Base-by-base conservation (phyloP, 2,329 filamentous ascomycete species). In the Fusarium euwallaceae region DNA sequence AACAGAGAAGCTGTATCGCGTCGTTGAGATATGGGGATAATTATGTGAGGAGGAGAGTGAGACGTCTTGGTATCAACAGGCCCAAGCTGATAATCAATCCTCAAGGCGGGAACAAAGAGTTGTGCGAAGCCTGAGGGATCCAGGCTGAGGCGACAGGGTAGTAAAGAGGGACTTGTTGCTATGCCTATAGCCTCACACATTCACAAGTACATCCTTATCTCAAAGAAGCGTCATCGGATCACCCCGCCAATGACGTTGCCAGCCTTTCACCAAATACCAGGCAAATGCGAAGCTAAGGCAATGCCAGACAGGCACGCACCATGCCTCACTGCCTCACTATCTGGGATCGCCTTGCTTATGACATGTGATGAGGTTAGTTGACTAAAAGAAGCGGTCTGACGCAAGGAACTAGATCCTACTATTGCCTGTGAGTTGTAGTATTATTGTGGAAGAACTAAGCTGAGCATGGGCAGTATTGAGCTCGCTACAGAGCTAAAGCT, bases 231-330 rank as follows among this genome's bases (percentile, higher is more conserved):
- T 75, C 73, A 75, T 75, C 73, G 56, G 68, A 70, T 78, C 78
- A 77, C 78, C 78, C 78, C 78, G 76, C 78, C 78, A 80, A 79
- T 79, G 78, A 79, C 78, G 78, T 79, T 79, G 67, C 71, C 45
- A 37, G 69, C 67, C 67, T 75, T 55, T 69, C 65, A 69, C 41
- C 10, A 55, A 43, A 22, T 22, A 17, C 64, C 61, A 56, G 32
- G 39, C 36, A 41, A 65, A 61, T 45, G 48, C 59, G 61, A 55
- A 41, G 62, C 62, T 34, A 37, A 69, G 36, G 55, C 60, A 66
- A 63, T 70, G 71, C 72, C 65, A 70, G 59, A 62, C 45, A 72
- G 37, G 37, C 61, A 53, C 48, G 16, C 43, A 67, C 72, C 27
- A 43, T 75, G 56, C 66, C 66, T 75, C 51, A 24, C 8, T 75